Conservation (phyloP, 2,329 filamentous ascomycete species). For the Helotiales sp. region DNA sequence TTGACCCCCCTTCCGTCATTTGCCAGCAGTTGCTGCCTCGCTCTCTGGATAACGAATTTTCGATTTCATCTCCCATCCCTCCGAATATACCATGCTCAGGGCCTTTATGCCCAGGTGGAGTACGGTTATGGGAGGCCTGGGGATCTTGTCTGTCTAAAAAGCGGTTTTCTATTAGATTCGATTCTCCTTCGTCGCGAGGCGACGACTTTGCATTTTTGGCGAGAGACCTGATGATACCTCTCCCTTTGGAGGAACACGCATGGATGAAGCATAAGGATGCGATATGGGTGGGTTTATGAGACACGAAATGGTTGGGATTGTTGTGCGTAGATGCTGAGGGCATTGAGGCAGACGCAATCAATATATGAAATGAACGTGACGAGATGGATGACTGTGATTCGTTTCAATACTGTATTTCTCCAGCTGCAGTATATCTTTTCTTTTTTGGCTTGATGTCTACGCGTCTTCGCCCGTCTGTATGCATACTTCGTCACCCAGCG, state of each 20-base stretch:
- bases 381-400: not conserved
- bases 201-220: constrained; percentile 35
- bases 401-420: not conserved
- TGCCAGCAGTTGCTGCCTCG: constrained; percentile 20
- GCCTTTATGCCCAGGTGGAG: constrained; percentile 33
- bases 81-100: constrained; percentile 32
- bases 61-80: constrained; percentile 26
- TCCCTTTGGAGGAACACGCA: constrained; percentile 23
- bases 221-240: constrained; percentile 34
- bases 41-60: constrained; percentile 36
- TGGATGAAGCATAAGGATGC: constrained; percentile 29
- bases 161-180: constrained; percentile 40
- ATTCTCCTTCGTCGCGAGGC: constrained; percentile 35
- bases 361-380: constrained; percentile 14
- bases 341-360: constrained; percentile 14
- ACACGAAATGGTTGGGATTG: constrained; percentile 24
- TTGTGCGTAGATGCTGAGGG: constrained; percentile 28
- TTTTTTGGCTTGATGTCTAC: not conserved
- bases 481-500: too few species aligned
- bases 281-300: constrained; percentile 15
- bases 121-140: constrained; percentile 33
- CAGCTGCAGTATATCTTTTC: not conserved
- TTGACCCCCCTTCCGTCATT: constrained; percentile 41
- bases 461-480: too few species aligned
- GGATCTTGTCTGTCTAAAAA: constrained; percentile 41